Evolutionary conservation across 2,329 filamentous ascomycete species (phyloP).

Genomic region (Trichophyton simii): DNA sequence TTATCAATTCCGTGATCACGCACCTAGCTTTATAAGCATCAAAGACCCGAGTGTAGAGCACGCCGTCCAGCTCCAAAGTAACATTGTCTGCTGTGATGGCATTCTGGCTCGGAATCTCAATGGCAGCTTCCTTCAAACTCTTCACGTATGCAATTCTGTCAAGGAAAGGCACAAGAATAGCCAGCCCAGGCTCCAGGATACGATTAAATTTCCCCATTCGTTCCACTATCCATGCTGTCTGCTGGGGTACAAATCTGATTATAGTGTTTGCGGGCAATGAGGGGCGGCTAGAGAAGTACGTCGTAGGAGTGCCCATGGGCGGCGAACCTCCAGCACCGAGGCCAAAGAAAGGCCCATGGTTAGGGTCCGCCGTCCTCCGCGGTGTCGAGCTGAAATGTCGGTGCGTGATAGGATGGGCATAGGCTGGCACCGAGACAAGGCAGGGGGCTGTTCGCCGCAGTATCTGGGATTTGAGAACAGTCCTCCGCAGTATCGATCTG

Average conservation of each 20-base stretch:
- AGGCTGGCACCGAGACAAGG: slow-evolving; percentile 17
- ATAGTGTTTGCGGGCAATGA: slow-evolving; percentile 82
- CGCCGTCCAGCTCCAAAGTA: slow-evolving; percentile 87
- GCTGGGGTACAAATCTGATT: slow-evolving; percentile 94
- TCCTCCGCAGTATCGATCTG: slow-evolving; percentile 17
- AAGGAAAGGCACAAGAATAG: slow-evolving; percentile 76
- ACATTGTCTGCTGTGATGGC: slow-evolving; percentile 98
- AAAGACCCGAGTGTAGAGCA: slow-evolving; percentile 90
- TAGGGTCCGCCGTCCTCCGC: slow-evolving; percentile 9
- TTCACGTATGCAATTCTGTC: slow-evolving; percentile 97
- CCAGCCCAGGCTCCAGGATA: slow-evolving; percentile 83
- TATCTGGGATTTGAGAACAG: background rate
- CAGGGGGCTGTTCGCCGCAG: slow-evolving; percentile 18
- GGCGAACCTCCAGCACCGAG: background rate
- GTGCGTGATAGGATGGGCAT: background rate
- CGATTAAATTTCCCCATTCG: slow-evolving; percentile 97
- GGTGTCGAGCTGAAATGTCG: slow-evolving; percentile 20
- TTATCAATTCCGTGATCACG: slow-evolving; percentile 17
- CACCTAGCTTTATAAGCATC: slow-evolving; percentile 96
- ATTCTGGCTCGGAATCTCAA: slow-evolving; percentile 95
- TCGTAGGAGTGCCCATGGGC: slow-evolving; percentile 29
- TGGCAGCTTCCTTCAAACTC: slow-evolving; percentile 86
- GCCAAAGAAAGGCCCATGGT: background rate
- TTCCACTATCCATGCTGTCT: slow-evolving; percentile 98
- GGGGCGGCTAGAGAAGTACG: slow-evolving; percentile 61